Conservation (phyloP, 352 stramenopile species). For the Pythium oligandrum region DNA sequence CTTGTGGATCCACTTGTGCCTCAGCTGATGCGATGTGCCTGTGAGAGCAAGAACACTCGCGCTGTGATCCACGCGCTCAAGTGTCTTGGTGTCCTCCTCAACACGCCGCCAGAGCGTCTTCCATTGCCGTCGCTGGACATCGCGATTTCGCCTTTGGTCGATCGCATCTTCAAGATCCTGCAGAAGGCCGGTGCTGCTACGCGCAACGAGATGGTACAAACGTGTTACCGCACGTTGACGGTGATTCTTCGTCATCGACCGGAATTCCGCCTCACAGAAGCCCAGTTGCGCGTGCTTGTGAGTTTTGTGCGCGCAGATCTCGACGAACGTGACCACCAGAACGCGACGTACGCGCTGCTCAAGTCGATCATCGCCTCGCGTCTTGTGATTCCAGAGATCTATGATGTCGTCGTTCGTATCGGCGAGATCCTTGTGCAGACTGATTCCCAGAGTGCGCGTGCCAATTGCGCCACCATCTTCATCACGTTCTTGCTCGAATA, state of each 20-base stretch:
- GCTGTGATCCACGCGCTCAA: constrained; percentile 92
- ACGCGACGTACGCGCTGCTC: constrained; percentile 91
- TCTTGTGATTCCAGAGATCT: constrained; percentile 93
- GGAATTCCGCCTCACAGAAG: constrained; percentile 52
- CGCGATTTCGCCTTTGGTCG: constrained; percentile 74
- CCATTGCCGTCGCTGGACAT: constrained; percentile 83
- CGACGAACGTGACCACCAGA: constrained; percentile 93
- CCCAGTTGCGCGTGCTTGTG: constrained; percentile 83
- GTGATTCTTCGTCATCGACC: constrained; percentile 78
- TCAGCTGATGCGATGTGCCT: constrained; percentile 88
- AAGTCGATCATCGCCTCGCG: constrained; percentile 89
- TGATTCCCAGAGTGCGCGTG: constrained; percentile 81
- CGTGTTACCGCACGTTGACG: constrained; percentile 92
- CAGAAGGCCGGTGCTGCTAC: constrained; percentile 87
- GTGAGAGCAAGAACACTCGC: constrained; percentile 89
- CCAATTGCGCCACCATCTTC: constrained; percentile 77
- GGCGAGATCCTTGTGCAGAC: constrained; percentile 93
- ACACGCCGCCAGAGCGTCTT: constrained; percentile 23
- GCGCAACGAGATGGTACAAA: constrained; percentile 94
- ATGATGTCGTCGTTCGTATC: constrained; percentile 94
- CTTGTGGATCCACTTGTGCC: constrained; percentile 92
- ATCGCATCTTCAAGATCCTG: constrained; percentile 91
- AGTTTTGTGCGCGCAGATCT: constrained; percentile 91
- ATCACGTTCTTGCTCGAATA: constrained; percentile 95
- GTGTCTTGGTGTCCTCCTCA: constrained; percentile 88